phyloP scores from a whole-genome alignment of 495 filamentous ascomycete species.

The Baudoinia panamericana region DNA sequence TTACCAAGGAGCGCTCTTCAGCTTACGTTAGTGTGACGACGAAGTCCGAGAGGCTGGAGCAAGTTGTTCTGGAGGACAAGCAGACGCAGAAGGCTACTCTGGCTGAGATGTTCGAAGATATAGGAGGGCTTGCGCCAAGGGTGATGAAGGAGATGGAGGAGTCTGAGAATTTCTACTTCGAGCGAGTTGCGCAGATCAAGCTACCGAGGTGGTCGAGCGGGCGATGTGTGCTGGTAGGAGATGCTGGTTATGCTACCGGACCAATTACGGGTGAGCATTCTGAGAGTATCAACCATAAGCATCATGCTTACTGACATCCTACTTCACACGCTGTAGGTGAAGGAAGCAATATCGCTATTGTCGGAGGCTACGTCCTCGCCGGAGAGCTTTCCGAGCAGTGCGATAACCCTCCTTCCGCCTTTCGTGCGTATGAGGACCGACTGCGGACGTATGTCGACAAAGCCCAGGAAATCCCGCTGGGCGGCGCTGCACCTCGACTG shows the following conservation, averaged over 20 bases:
- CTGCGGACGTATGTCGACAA: conserved; percentile 34
- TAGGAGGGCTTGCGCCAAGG: no score
- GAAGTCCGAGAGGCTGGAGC: no score
- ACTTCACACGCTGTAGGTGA: no score
- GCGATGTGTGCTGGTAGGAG: conserved; percentile 18
- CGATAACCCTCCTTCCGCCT: conserved; percentile 27
- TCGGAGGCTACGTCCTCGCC: conserved; percentile 17
- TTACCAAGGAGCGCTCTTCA: no score
- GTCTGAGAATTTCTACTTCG: conserved; percentile 38
- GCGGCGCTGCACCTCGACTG: no score
- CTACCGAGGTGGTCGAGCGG: conserved; percentile 25
- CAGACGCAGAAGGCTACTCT: no score
- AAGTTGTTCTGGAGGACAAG: no score
- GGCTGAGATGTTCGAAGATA: no score
- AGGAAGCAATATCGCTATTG: conserved; percentile 15
- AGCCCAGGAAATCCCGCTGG: conserved; percentile 30
- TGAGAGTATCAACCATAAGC: no score
- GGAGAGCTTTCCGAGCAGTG: conserved; percentile 21
- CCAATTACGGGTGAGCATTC: conserved; percentile 19
- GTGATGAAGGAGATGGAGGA: conserved; percentile 29
- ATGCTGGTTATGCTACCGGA: conserved; percentile 28
- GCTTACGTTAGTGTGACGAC: no score
- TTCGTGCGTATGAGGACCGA: conserved; percentile 31
- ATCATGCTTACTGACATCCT: no score
- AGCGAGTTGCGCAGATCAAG: conserved; percentile 37